Evolutionary conservation across 2,329 filamentous ascomycete species (phyloP).

Genomic region (Aspergillus quadrilineatus): DNA sequence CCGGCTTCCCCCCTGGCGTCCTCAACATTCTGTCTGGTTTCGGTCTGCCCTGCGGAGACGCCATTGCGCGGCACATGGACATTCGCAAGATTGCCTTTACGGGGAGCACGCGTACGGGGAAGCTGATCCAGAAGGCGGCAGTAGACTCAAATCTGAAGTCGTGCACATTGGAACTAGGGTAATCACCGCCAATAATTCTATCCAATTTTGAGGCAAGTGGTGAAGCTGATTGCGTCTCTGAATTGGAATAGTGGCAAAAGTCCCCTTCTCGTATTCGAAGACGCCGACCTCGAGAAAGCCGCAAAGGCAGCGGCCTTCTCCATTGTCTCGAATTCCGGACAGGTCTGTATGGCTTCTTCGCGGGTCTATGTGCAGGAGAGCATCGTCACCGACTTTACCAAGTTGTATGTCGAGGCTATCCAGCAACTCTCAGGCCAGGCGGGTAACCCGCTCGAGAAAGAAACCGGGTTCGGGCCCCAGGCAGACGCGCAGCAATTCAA

Average conservation of each 20-base stretch:
- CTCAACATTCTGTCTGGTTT: slow-evolving; percentile 60
- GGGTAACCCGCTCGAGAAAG: slow-evolving; percentile 74
- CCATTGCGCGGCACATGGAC: slow-evolving; percentile 14
- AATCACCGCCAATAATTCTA: not conserved
- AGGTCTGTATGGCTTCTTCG: slow-evolving; percentile 19
- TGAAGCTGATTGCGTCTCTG: not conserved
- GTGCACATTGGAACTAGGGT: slow-evolving; percentile 22
- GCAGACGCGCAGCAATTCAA: slow-evolving; percentile 82
- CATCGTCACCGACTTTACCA: slow-evolving; percentile 13
- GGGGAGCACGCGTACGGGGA: slow-evolving; percentile 18
- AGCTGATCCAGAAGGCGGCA: slow-evolving; percentile 17
- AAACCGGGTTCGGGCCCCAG: slow-evolving; percentile 87
- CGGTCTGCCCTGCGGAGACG: slow-evolving; percentile 47
- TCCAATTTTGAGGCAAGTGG: no score
- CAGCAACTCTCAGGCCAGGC: slow-evolving; percentile 44
- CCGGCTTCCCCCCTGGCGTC: slow-evolving; percentile 29
- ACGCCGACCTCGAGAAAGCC: slow-evolving; percentile 22
- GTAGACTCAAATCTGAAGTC: slow-evolving; percentile 21
- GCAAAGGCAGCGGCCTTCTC: slow-evolving; percentile 4
- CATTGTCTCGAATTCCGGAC: slow-evolving; percentile 15
- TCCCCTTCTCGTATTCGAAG: slow-evolving; percentile 26
- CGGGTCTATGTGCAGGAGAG: slow-evolving; percentile 20
- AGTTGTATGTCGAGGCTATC: slow-evolving; percentile 1
- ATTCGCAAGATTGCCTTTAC: slow-evolving; percentile 28
- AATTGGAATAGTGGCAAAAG: slow-evolving; percentile 22